Evolutionary conservation across 2,329 filamentous ascomycete genomes (phyloP).

Genomic region (Hymenoscyphus fructigenus): DNA sequence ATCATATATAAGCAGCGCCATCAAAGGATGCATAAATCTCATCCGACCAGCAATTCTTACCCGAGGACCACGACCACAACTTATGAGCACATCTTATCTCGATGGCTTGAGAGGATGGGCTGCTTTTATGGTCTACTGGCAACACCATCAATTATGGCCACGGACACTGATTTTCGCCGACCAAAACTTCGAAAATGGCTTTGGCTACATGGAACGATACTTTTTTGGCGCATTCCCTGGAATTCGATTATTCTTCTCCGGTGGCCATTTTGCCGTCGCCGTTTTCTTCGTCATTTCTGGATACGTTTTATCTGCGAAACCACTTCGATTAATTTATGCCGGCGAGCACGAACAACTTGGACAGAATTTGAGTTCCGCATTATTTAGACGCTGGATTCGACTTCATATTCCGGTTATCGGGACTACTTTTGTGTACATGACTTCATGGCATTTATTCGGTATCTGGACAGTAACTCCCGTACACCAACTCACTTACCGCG

Average conservation of each 20-base stretch:
- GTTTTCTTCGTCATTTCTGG: conserved; percentile 53
- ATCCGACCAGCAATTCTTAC: conserved; percentile 8
- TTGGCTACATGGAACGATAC: conserved; percentile 12
- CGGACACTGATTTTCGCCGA: conserved; percentile 11
- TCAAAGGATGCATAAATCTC: background rate
- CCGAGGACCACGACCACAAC: background rate
- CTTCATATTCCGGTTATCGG: conserved; percentile 46
- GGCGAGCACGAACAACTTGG: conserved; percentile 29
- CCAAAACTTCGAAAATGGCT: conserved; percentile 13
- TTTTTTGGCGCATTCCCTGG: conserved; percentile 50
- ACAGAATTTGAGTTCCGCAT: conserved; percentile 45
- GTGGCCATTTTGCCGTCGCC: conserved; percentile 57
- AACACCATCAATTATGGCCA: conserved; percentile 22
- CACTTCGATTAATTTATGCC: conserved; percentile 43
- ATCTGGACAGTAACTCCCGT: conserved; percentile 27
- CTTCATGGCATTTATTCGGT: conserved; percentile 13
- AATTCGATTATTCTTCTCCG: conserved; percentile 54
- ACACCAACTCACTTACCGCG: conserved; percentile 33
- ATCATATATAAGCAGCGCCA: background rate
- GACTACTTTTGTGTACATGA: conserved; percentile 39
- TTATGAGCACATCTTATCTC: conserved; percentile 38
- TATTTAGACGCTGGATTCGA: conserved; percentile 48
- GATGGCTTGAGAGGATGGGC: conserved; percentile 48
- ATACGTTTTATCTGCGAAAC: conserved; percentile 47
- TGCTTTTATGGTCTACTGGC: conserved; percentile 45